Evolutionary conservation across 106 monocot species (phyloP).

Genomic region (Phalaenopsis equestris): DNA sequence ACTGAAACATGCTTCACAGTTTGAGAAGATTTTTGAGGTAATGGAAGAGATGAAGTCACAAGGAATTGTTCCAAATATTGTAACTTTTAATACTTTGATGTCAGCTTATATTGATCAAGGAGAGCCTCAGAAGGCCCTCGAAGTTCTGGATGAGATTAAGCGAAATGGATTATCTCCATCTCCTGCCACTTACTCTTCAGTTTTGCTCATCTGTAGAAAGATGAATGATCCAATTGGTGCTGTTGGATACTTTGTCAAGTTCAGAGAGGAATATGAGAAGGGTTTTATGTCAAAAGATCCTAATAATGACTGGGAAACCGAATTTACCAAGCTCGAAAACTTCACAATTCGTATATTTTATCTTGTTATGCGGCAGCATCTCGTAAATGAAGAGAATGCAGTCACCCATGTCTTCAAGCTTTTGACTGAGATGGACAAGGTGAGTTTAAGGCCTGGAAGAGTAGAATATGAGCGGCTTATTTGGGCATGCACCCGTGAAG

Average conservation of each 20-base stretch:
- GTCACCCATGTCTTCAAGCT: slow-evolving; percentile 36
- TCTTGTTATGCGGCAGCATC: slow-evolving; percentile 54
- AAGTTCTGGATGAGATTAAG: slow-evolving; percentile 38
- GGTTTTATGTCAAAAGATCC: slow-evolving; percentile 29
- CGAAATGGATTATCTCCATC: slow-evolving; percentile 53
- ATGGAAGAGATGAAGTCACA: slow-evolving; percentile 65
- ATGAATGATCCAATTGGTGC: slow-evolving; percentile 65
- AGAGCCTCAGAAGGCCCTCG: slow-evolving; percentile 29
- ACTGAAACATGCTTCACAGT: slow-evolving; percentile 38
- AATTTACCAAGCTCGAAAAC: slow-evolving; percentile 54
- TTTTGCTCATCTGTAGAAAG: slow-evolving; percentile 60
- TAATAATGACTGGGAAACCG: slow-evolving; percentile 47
- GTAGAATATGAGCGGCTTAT: slow-evolving; percentile 54
- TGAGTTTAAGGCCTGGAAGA: slow-evolving; percentile 19
- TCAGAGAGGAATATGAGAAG: slow-evolving; percentile 37
- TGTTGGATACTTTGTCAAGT: slow-evolving; percentile 32
- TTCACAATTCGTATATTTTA: slow-evolving; percentile 53
- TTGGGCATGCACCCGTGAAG: slow-evolving; percentile 76
- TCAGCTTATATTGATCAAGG: slow-evolving; percentile 63
- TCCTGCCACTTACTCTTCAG: slow-evolving; percentile 57
- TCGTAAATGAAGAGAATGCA: slow-evolving; percentile 37
- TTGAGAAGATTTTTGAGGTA: slow-evolving; percentile 34
- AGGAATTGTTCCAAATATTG: slow-evolving; percentile 57
- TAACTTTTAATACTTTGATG: slow-evolving; percentile 88
- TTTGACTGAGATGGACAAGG: slow-evolving; percentile 54